A percentile compares a stretch with the other conserved stretches of the same genome.
These are phyloP conservation scores for Phoma sp. DNA, from an alignment of 2,329 filamentous ascomycete genomes.

Conservation along the genomic window DNA sequence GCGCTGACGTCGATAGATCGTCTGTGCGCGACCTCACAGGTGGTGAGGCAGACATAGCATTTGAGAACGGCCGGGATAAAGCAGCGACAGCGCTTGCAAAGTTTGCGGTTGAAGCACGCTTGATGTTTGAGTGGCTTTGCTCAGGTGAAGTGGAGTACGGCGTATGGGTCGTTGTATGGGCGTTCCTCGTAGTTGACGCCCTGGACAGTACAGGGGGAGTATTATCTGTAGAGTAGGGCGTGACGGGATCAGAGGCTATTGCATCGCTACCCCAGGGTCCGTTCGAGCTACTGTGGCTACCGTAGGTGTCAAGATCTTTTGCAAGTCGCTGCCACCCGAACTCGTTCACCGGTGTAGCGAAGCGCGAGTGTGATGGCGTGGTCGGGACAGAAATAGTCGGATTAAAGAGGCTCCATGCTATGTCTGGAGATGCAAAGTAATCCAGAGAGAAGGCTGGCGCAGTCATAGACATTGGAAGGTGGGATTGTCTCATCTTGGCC, in stretches of 20 bases:
- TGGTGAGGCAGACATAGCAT: constrained; percentile 49
- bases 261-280: constrained; percentile 57
- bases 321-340: constrained; percentile 41
- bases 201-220: constrained; percentile 59
- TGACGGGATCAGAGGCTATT: constrained; percentile 54
- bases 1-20: constrained; percentile 53
- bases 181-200: constrained; percentile 45
- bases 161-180: constrained; percentile 47
- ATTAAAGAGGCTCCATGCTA: constrained; percentile 54
- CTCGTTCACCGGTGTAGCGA: constrained; percentile 39
- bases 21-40: constrained; percentile 44
- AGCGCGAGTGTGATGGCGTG: constrained; percentile 42
- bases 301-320: constrained; percentile 50
- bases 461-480: constrained; percentile 52
- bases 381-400: constrained; percentile 46
- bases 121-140: constrained; percentile 40
- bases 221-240: constrained; percentile 60
- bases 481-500: constrained; percentile 44
- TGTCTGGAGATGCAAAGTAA: constrained; percentile 54
- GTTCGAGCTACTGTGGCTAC: constrained; percentile 59
- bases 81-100: constrained; percentile 51
- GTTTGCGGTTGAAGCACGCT: constrained; percentile 46
- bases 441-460: constrained; percentile 57
- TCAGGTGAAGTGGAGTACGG: constrained; percentile 54
- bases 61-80: constrained; percentile 50